Percentiles rank a stretch among this genome's conserved stretches.
Conservation (phyloP, 495 filamentous ascomycete species). For the Daldinia decipiens region DNA sequence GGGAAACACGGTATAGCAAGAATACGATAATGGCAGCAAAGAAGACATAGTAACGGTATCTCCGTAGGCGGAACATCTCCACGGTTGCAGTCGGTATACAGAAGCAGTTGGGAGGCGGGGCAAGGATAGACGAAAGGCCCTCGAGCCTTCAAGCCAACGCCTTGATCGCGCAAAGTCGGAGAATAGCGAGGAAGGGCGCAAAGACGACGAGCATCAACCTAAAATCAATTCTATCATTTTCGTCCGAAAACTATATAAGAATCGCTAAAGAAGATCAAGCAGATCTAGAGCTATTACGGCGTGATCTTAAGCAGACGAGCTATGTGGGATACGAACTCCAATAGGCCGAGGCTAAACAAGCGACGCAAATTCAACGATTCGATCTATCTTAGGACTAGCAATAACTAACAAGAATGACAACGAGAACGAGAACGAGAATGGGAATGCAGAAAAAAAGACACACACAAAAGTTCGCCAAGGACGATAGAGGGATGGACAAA, state of each 20-base stretch:
- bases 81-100: slow-evolving; percentile 12
- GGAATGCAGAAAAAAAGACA: neutral
- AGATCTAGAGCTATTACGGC: slow-evolving; percentile 11
- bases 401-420: slow-evolving; percentile 2
- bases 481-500: slow-evolving; percentile 13
- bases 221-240: slow-evolving; percentile 36
- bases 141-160: slow-evolving; percentile 15
- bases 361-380: neutral
- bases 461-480: neutral
- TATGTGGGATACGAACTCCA: slow-evolving; percentile 25
- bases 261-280: slow-evolving; percentile 9
- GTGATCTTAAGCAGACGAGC: slow-evolving; percentile 9
- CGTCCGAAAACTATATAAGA: slow-evolving; percentile 9
- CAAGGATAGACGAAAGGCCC: slow-evolving; percentile 18
- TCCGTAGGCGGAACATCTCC: slow-evolving; percentile 77
- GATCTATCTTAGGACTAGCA: slow-evolving; percentile 14
- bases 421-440: neutral
- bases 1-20: slow-evolving; percentile 71
- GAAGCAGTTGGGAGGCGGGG: slow-evolving; percentile 22
- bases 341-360: slow-evolving; percentile 23
- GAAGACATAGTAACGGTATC: slow-evolving; percentile 78
- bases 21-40: slow-evolving; percentile 73
- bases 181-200: slow-evolving; percentile 9
- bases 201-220: slow-evolving; percentile 23
- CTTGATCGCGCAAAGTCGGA: slow-evolving; percentile 15